Evolutionary conservation across 768 basidiomycete species (phyloP).

Genomic region (Termitomyces sp.): DNA sequence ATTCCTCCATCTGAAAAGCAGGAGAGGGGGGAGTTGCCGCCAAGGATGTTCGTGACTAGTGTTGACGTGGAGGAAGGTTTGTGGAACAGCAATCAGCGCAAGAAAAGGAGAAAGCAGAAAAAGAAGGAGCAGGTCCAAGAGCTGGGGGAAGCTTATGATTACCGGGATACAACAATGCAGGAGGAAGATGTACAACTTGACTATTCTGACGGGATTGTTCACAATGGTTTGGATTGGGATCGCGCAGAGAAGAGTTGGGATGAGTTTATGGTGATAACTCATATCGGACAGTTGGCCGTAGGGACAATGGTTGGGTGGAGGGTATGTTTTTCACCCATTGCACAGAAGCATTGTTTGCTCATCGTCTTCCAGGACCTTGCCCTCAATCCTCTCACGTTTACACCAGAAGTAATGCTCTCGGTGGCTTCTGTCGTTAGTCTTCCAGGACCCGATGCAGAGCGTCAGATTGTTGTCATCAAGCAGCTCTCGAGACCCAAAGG

Average conservation of each 20-base stretch:
- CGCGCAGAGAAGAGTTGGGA: slow-evolving; percentile 31
- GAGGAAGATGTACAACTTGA: slow-evolving; percentile 12
- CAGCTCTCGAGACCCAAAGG: slow-evolving; percentile 14
- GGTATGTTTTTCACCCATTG: slow-evolving; percentile 29
- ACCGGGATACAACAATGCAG: slow-evolving; percentile 3
- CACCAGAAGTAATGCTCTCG: slow-evolving; percentile 56
- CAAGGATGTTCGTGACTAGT: slow-evolving; percentile 67
- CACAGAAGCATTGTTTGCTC: not conserved
- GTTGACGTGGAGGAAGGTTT: slow-evolving; percentile 61
- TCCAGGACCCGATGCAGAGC: slow-evolving; percentile 1
- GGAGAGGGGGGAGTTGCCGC: slow-evolving; percentile 45
- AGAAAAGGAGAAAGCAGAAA: slow-evolving; percentile 33
- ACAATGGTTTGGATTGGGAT: slow-evolving; percentile 33
- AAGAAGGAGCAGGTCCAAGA: slow-evolving; percentile 10
- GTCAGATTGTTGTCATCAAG: slow-evolving; percentile 10
- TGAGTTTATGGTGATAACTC: slow-evolving; percentile 17
- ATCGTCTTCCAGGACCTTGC: slow-evolving; percentile 44
- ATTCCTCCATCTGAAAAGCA: slow-evolving; percentile 65
- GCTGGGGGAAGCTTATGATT: slow-evolving; percentile 8
- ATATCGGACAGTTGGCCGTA: slow-evolving; percentile 20
- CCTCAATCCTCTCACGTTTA: slow-evolving; percentile 54
- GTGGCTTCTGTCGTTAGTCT: slow-evolving; percentile 35
- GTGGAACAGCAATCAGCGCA: slow-evolving; percentile 23
- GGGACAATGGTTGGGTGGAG: slow-evolving; percentile 46
- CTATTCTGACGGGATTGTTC: slow-evolving; percentile 2